phyloP scores from a whole-genome alignment of 2,329 filamentous ascomycete species.

The Rhexocercosporidium sp. region DNA sequence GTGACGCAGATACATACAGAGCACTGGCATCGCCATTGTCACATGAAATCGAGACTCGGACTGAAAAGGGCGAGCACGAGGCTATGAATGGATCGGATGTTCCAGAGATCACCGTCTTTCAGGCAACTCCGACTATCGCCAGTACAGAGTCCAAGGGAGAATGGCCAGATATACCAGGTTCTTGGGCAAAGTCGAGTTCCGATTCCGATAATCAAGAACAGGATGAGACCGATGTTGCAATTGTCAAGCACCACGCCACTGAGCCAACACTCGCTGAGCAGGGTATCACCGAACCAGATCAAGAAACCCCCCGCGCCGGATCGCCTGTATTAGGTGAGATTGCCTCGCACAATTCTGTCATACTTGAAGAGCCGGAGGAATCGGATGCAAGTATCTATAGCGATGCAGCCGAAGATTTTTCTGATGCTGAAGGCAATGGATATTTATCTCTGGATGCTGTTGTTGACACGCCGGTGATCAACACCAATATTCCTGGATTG shows the following conservation, averaged over 20 bases:
- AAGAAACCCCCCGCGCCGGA: constrained; percentile 1
- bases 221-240: constrained; percentile 12
- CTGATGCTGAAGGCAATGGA: constrained; percentile 66
- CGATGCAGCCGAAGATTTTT: constrained; percentile 77
- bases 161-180: constrained; percentile 55
- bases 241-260: constrained; percentile 25
- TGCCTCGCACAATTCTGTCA: constrained; percentile 45
- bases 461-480: constrained; percentile 59
- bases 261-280: constrained; percentile 31
- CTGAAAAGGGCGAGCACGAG: constrained; percentile 11
- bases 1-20: constrained; percentile 24
- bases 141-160: constrained; percentile 41
- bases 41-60: constrained; percentile 10
- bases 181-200: constrained; percentile 61
- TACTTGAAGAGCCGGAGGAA: constrained; percentile 44
- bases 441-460: constrained; percentile 78
- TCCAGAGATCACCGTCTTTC: constrained; percentile 52
- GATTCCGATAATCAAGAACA: constrained; percentile 27
- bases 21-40: constrained; percentile 21
- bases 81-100: constrained; percentile 33
- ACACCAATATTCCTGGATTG: constrained; percentile 29
- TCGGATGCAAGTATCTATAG: constrained; percentile 70
- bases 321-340: constrained; percentile 28
- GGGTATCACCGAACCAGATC: constrained; percentile 32
- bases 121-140: constrained; percentile 52